Base-by-base conservation (phyloP, 805 yeast species). In the Pichia rugopelliculosa region DNA sequence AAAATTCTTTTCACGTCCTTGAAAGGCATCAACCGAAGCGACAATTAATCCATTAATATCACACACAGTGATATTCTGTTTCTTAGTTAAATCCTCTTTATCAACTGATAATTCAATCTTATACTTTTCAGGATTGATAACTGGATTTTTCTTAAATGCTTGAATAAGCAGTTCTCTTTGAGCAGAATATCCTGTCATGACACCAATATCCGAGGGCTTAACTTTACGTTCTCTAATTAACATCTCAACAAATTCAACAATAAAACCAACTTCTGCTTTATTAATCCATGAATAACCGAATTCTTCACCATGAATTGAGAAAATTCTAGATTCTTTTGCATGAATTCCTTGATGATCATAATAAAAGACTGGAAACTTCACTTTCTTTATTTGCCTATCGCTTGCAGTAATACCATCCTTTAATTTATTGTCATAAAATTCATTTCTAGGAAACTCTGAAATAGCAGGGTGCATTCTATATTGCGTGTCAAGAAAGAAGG, bases 391-490 rank as follows among this genome's bases (percentile, higher is more conserved):
- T 15, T 51, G 48, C 52, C 84, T 71, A 40, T 79, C 75, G 25
- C 65, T 73, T 0, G 65, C 75, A 5, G 76, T 70, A 21, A 82
- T 73, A 56, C 89, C 88, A 63, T 89, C 93, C 39, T 75, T 68
- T 50, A 91, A 72, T 48, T 73, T 71, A 2, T 85, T 81, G 11
- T 77, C 62, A 59, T 91, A 91, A 59, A 91, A 91, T 57, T 82
- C 82, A 11, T 66, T 60, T 40, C 96, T 83, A 0, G 99, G 96
- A 62, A 93, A 93, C 43, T 59, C 67, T 34, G 96, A 84, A 36
- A 91, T 91, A 4, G 73, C 80, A 0, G 98, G 96, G 62, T 93
- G 95, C 99, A 91, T 90, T 69, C 98, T 90, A 61, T 90, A 90
- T 61, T 90, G 98, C 1, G 80, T 77, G 55, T 82, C 80, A 56